Percentiles rank a stretch among this genome's conserved stretches.
phyloP scores from a whole-genome alignment of 345 rosid genomes.

The Euclidium syriacum region DNA sequence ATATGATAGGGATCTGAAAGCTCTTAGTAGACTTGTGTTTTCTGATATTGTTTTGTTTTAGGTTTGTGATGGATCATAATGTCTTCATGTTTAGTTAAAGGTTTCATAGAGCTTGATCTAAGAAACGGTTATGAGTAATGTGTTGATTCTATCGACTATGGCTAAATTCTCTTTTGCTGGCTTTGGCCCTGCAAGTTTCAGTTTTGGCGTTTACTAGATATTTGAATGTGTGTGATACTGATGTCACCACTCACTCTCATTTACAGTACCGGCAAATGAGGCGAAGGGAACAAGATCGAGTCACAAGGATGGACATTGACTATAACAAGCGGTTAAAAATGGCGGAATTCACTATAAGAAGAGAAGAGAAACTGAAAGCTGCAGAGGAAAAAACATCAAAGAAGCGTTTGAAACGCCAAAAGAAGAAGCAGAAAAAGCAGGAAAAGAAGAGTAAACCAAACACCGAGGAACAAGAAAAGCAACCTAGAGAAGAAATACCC shows the following conservation, averaged over 20 bases:
- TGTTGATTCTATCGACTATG: too few relatives aligned
- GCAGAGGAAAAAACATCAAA: conserved; percentile 81
- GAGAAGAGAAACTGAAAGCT: conserved; percentile 78
- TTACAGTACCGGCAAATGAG: conserved; percentile 95
- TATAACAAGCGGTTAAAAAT: conserved; percentile 68
- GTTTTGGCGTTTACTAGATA: not conserved
- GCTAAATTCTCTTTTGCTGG: too few relatives aligned
- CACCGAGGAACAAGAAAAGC: conserved; percentile 39
- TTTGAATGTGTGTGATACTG: not conserved
- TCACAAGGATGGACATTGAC: conserved; percentile 82
- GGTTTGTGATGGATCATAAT: not conserved
- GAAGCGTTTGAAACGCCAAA: conserved; percentile 80
- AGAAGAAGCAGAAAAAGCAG: conserved; percentile 68
- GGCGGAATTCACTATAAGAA: conserved; percentile 66
- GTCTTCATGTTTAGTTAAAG: not conserved
- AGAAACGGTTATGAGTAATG: not conserved
- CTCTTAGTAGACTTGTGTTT: not conserved
- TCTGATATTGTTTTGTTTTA: not conserved
- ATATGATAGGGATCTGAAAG: not conserved
- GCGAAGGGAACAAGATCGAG: conserved; percentile 85
- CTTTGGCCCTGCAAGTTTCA: not conserved
- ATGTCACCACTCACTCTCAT: conserved; percentile 5
- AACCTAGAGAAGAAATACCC: conserved; percentile 39
- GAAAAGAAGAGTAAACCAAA: conserved; percentile 55
- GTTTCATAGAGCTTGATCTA: not conserved